These are phyloP conservation scores for Teunomyces pallodes DNA, from an alignment of 805 yeast species.

Conservation along the genomic window DNA sequence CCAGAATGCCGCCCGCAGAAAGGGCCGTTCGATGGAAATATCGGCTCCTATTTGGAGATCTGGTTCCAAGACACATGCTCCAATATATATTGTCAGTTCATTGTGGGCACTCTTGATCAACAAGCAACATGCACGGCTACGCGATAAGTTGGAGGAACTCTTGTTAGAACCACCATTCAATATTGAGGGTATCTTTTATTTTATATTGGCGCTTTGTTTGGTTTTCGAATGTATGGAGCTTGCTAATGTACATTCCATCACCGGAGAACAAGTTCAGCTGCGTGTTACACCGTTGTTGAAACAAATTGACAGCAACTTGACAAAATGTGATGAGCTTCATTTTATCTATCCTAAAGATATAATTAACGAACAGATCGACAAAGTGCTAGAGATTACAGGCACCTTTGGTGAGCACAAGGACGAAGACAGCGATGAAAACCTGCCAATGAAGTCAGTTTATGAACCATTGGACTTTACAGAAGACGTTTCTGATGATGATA, in stretches of 20 bases:
- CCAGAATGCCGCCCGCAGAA: constrained; percentile 7
- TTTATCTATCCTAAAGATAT: constrained; percentile 25
- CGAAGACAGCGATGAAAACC: neutral
- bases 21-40: constrained; percentile 1
- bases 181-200: constrained; percentile 40
- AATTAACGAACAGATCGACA: constrained; percentile 9
- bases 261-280: neutral
- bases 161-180: constrained; percentile 43
- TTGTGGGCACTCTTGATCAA: constrained; percentile 42
- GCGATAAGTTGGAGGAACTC: constrained; percentile 34
- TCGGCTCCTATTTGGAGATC: constrained; percentile 39
- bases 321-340: constrained; percentile 19
- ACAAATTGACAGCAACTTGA: constrained; percentile 3
- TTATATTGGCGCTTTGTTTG: constrained; percentile 30
- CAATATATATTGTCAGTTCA: constrained; percentile 37
- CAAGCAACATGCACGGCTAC: constrained; percentile 32
- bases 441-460: neutral
- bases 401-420: neutral
- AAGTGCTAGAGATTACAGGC: neutral
- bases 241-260: constrained; percentile 8
- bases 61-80: constrained; percentile 41
- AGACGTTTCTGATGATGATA: constrained; percentile 2
- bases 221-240: constrained; percentile 22
- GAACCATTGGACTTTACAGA: neutral
- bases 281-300: neutral